phyloP scores from a whole-genome alignment of 2,329 filamentous ascomycete genomes.

The Fonsecaea multimorphosa region DNA sequence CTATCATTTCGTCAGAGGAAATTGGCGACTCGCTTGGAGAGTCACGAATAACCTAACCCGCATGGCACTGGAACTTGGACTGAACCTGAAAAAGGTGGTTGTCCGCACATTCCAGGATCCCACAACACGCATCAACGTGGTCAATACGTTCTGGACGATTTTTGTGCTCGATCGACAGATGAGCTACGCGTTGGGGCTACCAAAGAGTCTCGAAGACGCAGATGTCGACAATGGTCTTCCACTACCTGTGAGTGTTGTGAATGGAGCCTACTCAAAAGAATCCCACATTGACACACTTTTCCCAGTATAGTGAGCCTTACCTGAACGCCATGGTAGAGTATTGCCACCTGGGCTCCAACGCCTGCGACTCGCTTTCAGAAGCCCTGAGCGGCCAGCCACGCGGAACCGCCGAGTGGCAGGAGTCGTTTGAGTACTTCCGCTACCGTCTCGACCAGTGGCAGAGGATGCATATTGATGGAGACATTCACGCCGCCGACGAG shows the following conservation, averaged over 20 bases:
- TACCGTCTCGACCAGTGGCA: constrained; percentile 8
- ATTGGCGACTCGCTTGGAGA: constrained; percentile 9
- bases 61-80: constrained; percentile 10
- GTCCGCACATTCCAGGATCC: constrained; percentile 6
- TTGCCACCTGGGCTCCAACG: constrained; percentile 7
- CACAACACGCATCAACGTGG: constrained; percentile 5
- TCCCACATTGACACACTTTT: background rate
- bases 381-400: constrained; percentile 7
- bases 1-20: constrained; percentile 10
- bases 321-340: constrained; percentile 10
- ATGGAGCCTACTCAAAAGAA: background rate
- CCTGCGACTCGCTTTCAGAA: constrained; percentile 11
- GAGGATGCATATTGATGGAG: background rate
- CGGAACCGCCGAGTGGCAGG: constrained; percentile 6
- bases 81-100: constrained; percentile 8
- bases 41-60: constrained; percentile 7
- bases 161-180: constrained; percentile 10
- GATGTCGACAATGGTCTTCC: constrained; percentile 8
- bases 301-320: constrained; percentile 8
- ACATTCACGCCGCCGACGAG: background rate
- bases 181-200: constrained; percentile 4
- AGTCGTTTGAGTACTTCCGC: constrained; percentile 6
- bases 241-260: background rate
- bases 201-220: constrained; percentile 7
- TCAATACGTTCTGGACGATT: constrained; percentile 9